Evolutionary conservation across 805 yeast species (phyloP), one percentile per base, ranked within the genome.

Genomic region (Candida gorgasii): DNA sequence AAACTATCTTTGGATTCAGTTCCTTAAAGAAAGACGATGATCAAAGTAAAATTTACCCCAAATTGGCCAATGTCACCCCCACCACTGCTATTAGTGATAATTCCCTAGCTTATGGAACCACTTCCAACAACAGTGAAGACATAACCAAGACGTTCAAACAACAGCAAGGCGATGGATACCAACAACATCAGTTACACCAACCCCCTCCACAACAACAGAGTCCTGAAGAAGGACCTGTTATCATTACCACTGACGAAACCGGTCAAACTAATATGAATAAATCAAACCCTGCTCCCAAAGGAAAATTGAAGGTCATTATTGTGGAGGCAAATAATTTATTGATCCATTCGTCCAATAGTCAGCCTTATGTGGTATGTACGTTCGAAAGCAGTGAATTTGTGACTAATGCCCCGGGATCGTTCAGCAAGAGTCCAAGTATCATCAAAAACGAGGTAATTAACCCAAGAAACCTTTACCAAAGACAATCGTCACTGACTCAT

Each of bases 351-450:
- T 65, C 73, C 30, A 70, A 57, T 59, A 73, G 92, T 3, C 86
- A 79, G 52, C 97, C 96, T 3, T 85, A 89, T 61, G 96, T 87
- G 14, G 96, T 89, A 27, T 87, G 95, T 63, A 85, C 95, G 8
- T 89, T 86, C 69, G 96, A 89, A 61, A 84, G 92, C 47, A 84
- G 95, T 1, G 98, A 93, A 66, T 86, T 83, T 50, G 89, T 92
- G 46, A 82, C 96, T 18, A 81, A 82, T 48, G 90, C 89, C 4
- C 89, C 95, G 1, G 85, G 75, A 39, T 71, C 76, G 18, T 58
- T 54, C 45, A 63, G 68, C 6, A 62, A 59, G 15, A 33, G 43
- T 31, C 40, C 40, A 6, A 13, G 27, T 16, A 24, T 36, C 8
- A 32, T 41, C 14, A 43, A 40, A 18, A 42, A 45, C 12, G 29